Evolutionary conservation across 164 flowering plant genomes (phyloP).

Genomic region (Umbilicus rupestris): DNA sequence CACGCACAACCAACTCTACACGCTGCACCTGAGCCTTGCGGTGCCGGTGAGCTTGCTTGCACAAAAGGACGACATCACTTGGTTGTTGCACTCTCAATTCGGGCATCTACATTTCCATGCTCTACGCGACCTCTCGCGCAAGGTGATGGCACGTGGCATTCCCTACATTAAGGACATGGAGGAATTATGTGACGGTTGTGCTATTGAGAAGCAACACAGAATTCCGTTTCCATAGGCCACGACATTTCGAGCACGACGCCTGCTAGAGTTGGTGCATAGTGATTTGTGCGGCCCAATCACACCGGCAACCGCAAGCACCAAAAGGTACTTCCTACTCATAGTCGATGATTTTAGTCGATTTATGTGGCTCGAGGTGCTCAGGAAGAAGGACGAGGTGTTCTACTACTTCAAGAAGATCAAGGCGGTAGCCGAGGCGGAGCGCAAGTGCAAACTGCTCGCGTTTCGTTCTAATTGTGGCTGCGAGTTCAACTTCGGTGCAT

Average conservation of each 20-base stretch:
- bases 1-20: background rate
- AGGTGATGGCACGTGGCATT: too few species aligned
- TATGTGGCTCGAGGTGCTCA: background rate
- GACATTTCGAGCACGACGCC: background rate
- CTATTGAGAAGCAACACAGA: background rate
- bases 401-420: background rate
- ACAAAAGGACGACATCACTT: background rate
- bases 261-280: background rate
- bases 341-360: background rate
- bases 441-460: too few species aligned
- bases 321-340: background rate
- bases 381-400: background rate
- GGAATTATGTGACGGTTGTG: background rate
- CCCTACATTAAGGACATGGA: background rate
- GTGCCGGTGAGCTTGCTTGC: background rate
- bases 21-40: background rate
- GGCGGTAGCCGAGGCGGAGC: background rate
- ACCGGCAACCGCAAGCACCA: background rate
- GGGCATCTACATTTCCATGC: background rate
- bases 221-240: background rate
- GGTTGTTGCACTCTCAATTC: background rate
- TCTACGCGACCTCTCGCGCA: background rate
- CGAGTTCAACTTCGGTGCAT: background rate
- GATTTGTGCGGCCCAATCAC: background rate
- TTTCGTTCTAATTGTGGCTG: background rate